phyloP scores from a whole-genome alignment of 257 asterid genomes.

The Apocynum venetum region DNA sequence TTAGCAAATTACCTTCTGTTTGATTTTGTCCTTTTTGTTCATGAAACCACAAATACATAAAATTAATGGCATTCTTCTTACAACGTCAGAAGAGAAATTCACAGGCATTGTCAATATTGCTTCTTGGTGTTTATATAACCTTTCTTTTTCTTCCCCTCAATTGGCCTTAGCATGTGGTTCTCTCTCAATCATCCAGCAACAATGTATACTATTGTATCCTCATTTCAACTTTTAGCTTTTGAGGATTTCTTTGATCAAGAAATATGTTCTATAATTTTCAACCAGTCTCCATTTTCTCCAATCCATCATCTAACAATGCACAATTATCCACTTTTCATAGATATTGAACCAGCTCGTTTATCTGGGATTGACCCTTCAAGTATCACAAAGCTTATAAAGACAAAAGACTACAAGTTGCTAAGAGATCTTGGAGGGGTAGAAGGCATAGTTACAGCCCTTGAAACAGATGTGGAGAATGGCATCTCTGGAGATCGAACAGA shows the following conservation, averaged over 20 bases:
- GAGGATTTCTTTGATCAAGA: not conserved
- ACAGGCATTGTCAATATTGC: too few relatives aligned
- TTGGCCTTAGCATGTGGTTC: too few relatives aligned
- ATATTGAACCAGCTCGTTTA: slow-evolving; percentile 14
- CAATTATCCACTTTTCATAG: slow-evolving; percentile 1
- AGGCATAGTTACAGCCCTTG: slow-evolving; percentile 16
- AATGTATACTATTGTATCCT: too few relatives aligned
- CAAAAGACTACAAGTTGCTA: slow-evolving; percentile 13
- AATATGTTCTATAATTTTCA: not conserved
- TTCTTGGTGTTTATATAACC: too few relatives aligned
- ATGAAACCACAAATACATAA: too few relatives aligned
- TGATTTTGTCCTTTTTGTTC: too few relatives aligned
- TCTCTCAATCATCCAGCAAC: too few relatives aligned
- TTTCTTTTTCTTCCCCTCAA: too few relatives aligned
- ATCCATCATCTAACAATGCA: not conserved
- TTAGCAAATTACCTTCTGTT: too few relatives aligned
- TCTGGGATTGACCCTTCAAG: slow-evolving; percentile 6
- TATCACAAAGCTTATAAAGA: slow-evolving; percentile 5
- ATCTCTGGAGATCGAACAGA: too few relatives aligned
- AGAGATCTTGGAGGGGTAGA: slow-evolving; percentile 22
- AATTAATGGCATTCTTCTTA: too few relatives aligned
- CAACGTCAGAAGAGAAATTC: too few relatives aligned
- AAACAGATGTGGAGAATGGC: slow-evolving; percentile 14
- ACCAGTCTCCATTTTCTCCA: not conserved
- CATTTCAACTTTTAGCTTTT: not conserved